These are phyloP conservation scores for Chiua virens DNA, from an alignment of 768 basidiomycete genomes.

Conservation along the genomic window DNA sequence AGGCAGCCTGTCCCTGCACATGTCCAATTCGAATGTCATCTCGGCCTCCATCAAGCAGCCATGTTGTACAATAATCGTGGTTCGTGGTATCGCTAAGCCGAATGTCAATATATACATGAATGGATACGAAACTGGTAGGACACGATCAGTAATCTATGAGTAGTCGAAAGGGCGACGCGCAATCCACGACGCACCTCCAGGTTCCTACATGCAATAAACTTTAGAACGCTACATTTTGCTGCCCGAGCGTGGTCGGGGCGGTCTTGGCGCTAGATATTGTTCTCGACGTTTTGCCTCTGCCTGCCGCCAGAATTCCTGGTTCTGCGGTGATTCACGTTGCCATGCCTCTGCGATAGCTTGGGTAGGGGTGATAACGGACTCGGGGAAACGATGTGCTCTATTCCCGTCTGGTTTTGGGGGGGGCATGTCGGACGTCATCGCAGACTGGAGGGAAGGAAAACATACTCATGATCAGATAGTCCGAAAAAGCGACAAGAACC, in stretches of 20 bases:
- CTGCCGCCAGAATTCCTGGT: slow-evolving; percentile 59
- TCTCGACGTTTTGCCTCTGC: slow-evolving; percentile 48
- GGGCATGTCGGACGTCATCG: slow-evolving; percentile 37
- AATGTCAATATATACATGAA: slow-evolving; percentile 32
- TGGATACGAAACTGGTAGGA: slow-evolving; percentile 28
- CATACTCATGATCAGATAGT: slow-evolving; percentile 32
- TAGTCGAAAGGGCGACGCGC: neutral
- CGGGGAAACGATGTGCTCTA: slow-evolving; percentile 28
- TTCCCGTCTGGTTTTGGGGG: slow-evolving; percentile 35
- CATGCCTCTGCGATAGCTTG: slow-evolving; percentile 70
- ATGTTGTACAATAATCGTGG: slow-evolving; percentile 26
- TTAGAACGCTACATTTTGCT: slow-evolving; percentile 51
- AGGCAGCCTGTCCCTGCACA: slow-evolving; percentile 10
- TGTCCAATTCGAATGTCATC: slow-evolving; percentile 12
- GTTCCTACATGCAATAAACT: slow-evolving; percentile 12
- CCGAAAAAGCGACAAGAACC: slow-evolving; percentile 20
- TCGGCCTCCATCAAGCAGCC: slow-evolving; percentile 5
- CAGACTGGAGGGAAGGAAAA: slow-evolving; percentile 30
- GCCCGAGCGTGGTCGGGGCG: slow-evolving; percentile 37
- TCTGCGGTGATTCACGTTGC: slow-evolving; percentile 60
- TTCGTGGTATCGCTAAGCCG: slow-evolving; percentile 20
- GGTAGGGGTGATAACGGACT: slow-evolving; percentile 45
- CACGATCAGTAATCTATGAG: slow-evolving; percentile 4
- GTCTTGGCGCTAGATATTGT: slow-evolving; percentile 43
- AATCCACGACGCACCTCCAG: slow-evolving; percentile 13